Evolutionary conservation across 108 stramenopile genomes (phyloP).

Genomic region (Aureococcus anophagefferens): DNA sequence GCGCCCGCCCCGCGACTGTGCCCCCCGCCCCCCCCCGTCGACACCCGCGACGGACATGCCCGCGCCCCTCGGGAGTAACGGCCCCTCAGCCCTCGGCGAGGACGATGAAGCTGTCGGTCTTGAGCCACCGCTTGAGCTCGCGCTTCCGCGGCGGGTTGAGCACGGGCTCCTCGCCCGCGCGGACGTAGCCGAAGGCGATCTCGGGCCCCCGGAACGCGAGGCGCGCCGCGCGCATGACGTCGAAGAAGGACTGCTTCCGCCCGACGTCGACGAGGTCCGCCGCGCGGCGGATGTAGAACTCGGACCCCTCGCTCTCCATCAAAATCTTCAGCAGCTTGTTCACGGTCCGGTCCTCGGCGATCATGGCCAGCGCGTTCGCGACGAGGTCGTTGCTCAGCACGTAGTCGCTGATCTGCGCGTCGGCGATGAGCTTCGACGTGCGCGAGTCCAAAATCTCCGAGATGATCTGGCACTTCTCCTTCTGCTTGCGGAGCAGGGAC

Average conservation of each 20-base stretch:
- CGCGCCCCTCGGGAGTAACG: too few relatives aligned
- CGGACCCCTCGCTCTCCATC: constrained; percentile 32
- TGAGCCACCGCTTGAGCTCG: constrained; percentile 13
- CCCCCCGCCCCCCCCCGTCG: too few relatives aligned
- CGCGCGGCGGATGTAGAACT: constrained; percentile 24
- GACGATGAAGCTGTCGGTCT: constrained; percentile 24
- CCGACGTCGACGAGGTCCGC: constrained; percentile 16
- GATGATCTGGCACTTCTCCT: constrained; percentile 12
- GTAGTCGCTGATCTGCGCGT: constrained; percentile 30
- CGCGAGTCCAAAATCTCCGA: constrained; percentile 39
- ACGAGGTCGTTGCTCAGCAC: constrained; percentile 42
- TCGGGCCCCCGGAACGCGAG: constrained; percentile 21
- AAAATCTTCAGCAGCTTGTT: constrained; percentile 32
- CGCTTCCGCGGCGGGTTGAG: constrained; percentile 33
- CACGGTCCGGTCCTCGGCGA: constrained; percentile 38
- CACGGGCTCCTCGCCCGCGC: constrained; percentile 20
- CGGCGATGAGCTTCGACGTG: constrained; percentile 32
- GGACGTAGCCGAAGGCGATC: constrained; percentile 34
- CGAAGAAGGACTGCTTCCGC: constrained; percentile 28
- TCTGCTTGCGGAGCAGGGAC: background rate
- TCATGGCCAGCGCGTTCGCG: constrained; percentile 27
- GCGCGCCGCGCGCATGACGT: constrained; percentile 22
- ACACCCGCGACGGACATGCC: too few relatives aligned
- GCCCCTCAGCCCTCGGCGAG: constrained; percentile 27
- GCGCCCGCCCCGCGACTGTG: too few relatives aligned